These are phyloP conservation scores for Fomes fomentarius DNA, from an alignment of 1,284 basidiomycete genomes.

Conservation along the genomic window DNA sequence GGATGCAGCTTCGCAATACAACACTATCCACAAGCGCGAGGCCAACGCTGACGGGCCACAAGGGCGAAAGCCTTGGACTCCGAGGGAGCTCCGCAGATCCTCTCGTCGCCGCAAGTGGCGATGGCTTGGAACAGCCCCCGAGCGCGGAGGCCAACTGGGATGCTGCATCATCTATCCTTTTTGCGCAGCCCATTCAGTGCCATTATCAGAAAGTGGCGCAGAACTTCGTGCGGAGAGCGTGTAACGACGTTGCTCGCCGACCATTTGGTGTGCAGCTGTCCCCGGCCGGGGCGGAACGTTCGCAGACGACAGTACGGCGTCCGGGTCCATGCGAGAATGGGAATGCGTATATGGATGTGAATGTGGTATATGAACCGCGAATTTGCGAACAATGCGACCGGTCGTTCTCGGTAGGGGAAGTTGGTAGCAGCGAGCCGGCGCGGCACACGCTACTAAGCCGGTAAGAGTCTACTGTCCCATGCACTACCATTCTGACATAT, in stretches of 20 bases:
- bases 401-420: too few relatives aligned
- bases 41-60: not conserved
- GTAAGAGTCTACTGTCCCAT: not conserved
- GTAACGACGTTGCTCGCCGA: not conserved
- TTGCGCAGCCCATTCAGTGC: too few relatives aligned
- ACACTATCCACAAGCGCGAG: constrained; percentile 2
- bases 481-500: not conserved
- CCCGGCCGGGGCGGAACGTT: not conserved
- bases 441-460: not conserved
- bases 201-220: constrained; percentile 25
- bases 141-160: constrained; percentile 4
- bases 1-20: constrained; percentile 13
- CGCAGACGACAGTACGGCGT: constrained; percentile 1
- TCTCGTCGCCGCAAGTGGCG: not conserved
- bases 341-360: too few relatives aligned
- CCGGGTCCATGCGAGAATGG: not conserved
- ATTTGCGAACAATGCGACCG: too few relatives aligned
- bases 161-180: constrained; percentile 17
- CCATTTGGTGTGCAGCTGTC: not conserved
- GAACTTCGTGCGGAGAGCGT: constrained; percentile 5
- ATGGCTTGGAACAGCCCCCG: constrained; percentile 17
- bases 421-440: not conserved
- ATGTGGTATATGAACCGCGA: too few relatives aligned
- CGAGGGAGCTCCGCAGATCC: constrained; percentile 18
- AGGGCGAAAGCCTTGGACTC: constrained; percentile 19